A percentile compares a stretch with the other conserved stretches of the same genome.
These are phyloP conservation scores for Cubamyces sp. DNA, from an alignment of 768 basidiomycete genomes.

Conservation along the genomic window DNA sequence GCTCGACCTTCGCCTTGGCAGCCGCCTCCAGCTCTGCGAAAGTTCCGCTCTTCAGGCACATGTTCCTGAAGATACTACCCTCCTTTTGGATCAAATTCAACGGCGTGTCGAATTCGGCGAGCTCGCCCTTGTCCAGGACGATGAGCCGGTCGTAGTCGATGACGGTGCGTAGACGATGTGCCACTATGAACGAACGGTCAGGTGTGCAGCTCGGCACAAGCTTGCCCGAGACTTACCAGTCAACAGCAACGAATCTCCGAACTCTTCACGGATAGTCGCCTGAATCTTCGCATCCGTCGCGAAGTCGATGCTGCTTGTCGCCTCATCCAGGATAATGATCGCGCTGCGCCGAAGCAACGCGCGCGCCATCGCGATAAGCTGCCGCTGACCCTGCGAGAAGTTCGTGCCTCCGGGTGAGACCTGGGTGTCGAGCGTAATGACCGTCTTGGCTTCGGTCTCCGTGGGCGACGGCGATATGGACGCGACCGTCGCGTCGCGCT, in stretches of 20 bases:
- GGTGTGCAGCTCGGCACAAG: not conserved
- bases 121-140: constrained; percentile 71
- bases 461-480: constrained; percentile 42
- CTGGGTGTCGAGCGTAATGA: constrained; percentile 71
- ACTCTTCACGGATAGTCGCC: constrained; percentile 84
- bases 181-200: constrained; percentile 46
- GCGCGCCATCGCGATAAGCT: constrained; percentile 85
- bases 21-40: constrained; percentile 61
- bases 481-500: constrained; percentile 42
- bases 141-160: constrained; percentile 83
- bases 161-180: constrained; percentile 75
- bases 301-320: constrained; percentile 86
- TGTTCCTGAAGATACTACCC: constrained; percentile 52
- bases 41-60: constrained; percentile 66
- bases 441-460: constrained; percentile 58
- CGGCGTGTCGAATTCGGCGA: constrained; percentile 56
- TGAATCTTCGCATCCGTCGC: constrained; percentile 92
- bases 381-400: constrained; percentile 92
- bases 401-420: constrained; percentile 88
- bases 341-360: constrained; percentile 73
- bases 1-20: constrained; percentile 49
- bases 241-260: constrained; percentile 70
- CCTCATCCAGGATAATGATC: constrained; percentile 81
- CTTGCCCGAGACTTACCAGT: constrained; percentile 53
- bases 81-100: constrained; percentile 50